Evolutionary conservation across 2,329 filamentous ascomycete species (phyloP).

Genomic region (Diaporthe sp.): DNA sequence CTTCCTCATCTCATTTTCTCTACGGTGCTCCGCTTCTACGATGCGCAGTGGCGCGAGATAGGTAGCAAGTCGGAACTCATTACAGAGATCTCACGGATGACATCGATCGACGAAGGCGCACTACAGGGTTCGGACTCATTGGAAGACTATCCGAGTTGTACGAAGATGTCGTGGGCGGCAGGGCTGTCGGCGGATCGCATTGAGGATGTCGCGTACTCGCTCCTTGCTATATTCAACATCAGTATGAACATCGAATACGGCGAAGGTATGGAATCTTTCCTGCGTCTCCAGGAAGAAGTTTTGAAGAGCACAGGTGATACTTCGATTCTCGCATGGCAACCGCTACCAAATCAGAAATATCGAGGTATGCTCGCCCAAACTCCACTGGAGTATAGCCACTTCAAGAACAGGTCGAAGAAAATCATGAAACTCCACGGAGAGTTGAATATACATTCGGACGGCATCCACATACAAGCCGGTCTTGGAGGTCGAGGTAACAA

Average conservation of each 20-base stretch:
- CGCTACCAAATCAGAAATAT: not conserved
- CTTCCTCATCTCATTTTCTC: conserved; percentile 22
- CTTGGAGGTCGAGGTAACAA: not conserved
- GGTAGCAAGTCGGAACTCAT: not conserved
- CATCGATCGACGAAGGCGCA: conserved; percentile 1
- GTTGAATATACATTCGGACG: not conserved
- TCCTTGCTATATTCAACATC: conserved; percentile 36
- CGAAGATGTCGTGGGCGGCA: conserved; percentile 30
- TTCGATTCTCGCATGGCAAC: conserved; percentile 27
- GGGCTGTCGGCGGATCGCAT: not conserved
- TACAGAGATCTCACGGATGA: not conserved
- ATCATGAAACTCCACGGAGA: not conserved
- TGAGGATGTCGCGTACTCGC: conserved; percentile 36
- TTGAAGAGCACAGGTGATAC: conserved; percentile 17
- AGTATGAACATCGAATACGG: conserved; percentile 33
- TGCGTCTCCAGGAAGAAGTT: conserved; percentile 34
- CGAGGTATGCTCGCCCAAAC: conserved; percentile 20
- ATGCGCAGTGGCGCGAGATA: not conserved
- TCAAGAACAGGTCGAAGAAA: not conserved
- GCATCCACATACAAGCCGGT: not conserved
- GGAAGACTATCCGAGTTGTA: not conserved
- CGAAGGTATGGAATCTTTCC: conserved; percentile 17
- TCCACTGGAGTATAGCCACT: conserved; percentile 17
- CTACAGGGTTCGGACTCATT: not conserved
- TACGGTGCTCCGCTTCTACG: not conserved